phyloP scores from a whole-genome alignment of 2,329 filamentous ascomycete species.

The Chrysoporthe puriensis region DNA sequence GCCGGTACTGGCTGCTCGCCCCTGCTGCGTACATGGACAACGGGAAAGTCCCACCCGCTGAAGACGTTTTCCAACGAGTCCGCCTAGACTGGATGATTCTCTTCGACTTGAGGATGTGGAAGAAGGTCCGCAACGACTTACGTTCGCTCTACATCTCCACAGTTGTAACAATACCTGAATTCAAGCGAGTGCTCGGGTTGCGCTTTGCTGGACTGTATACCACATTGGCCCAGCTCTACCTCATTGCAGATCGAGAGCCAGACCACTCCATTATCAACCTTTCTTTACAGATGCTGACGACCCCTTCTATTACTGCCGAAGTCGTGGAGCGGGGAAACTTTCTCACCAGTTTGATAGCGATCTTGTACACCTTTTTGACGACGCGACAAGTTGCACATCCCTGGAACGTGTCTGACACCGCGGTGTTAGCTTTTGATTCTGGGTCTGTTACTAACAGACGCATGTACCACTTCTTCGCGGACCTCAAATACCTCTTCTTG shows the following conservation, averaged over 20 bases:
- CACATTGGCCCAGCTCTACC: slow-evolving; percentile 87
- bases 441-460: slow-evolving; percentile 93
- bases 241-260: slow-evolving; percentile 93
- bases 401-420: slow-evolving; percentile 82
- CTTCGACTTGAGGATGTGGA: slow-evolving; percentile 96
- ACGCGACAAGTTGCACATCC: slow-evolving; percentile 95
- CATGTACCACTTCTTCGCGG: slow-evolving; percentile 97
- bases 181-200: slow-evolving; percentile 90
- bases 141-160: slow-evolving; percentile 95
- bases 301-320: slow-evolving; percentile 93
- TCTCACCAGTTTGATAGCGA: slow-evolving; percentile 90
- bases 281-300: slow-evolving; percentile 94
- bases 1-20: slow-evolving; percentile 84
- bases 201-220: slow-evolving; percentile 97
- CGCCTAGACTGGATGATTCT: slow-evolving; percentile 92
- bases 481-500: slow-evolving; percentile 87
- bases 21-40: slow-evolving; percentile 69
- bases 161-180: slow-evolving; percentile 91
- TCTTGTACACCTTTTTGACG: slow-evolving; percentile 95
- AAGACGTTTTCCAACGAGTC: slow-evolving; percentile 87
- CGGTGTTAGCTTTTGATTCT: slow-evolving; percentile 88
- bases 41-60: slow-evolving; percentile 69
- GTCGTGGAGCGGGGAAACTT: slow-evolving; percentile 96
- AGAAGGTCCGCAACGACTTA: slow-evolving; percentile 87
- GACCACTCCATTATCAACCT: slow-evolving; percentile 99